Percentiles rank a stretch among this genome's conserved stretches.
Conservation (phyloP, 2,329 filamentous ascomycete genomes). For the Conoideocrella luteorostrata region DNA sequence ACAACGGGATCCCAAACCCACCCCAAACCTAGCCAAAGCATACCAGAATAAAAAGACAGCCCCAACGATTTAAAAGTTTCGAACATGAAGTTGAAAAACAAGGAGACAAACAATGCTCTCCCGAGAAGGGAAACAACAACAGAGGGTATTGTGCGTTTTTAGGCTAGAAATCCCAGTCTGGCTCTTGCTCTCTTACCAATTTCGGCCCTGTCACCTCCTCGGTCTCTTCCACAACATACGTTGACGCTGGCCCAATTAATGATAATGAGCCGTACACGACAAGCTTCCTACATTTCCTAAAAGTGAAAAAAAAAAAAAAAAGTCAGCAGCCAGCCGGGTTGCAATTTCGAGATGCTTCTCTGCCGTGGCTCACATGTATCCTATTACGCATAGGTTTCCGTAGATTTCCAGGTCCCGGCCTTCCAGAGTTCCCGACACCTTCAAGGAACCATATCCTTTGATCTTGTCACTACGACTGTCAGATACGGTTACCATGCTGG, state of each 20-base stretch:
- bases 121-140: too few species aligned
- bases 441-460: slow-evolving; percentile 41
- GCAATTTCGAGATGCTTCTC: too few species aligned
- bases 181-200: slow-evolving; percentile 33
- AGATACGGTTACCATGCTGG: slow-evolving; percentile 7
- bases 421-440: slow-evolving; percentile 35
- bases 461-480: slow-evolving; percentile 32
- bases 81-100: background rate
- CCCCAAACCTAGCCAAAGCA: too few species aligned
- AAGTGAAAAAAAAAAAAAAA: too few species aligned
- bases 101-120: background rate
- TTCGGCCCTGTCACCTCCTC: slow-evolving; percentile 38
- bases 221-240: slow-evolving; percentile 34
- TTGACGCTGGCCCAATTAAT: slow-evolving; percentile 37
- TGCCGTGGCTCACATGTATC: slow-evolving; percentile 39
- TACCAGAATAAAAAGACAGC: too few species aligned
- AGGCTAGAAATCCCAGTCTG: slow-evolving; percentile 31
- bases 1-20: background rate
- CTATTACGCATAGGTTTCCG: slow-evolving; percentile 38
- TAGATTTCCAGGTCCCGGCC: slow-evolving; percentile 40
- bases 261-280: slow-evolving; percentile 41
- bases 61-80: too few species aligned
- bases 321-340: slow-evolving; percentile 8
- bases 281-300: slow-evolving; percentile 34
- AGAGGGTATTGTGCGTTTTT: too few species aligned